Evolutionary conservation across 164 flowering plant genomes (phyloP), one percentile per base, ranked within the genome.

Genomic region (Euptelea pleiosperma): DNA sequence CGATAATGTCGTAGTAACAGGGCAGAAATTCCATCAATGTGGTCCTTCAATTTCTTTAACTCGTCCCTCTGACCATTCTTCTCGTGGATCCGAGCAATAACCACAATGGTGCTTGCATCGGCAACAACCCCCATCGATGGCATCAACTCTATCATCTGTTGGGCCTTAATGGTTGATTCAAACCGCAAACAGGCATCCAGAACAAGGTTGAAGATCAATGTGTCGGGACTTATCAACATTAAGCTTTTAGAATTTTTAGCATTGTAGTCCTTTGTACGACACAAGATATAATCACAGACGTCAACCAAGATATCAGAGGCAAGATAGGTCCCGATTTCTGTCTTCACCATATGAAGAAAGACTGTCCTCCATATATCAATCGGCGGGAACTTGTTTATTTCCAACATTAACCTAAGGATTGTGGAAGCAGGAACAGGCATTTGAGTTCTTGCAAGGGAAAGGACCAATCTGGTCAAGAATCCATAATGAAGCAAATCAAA

Each of bases 31-130:
- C 35, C 64, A 68, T 75, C 84, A 26, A 89, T 52, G 45, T 68
- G 57, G 31, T 50, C 63, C 67, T 80, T 85, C 12, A 78, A 79
- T 62, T 79, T 85, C 77, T 77, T 78, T 47, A 89, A 14, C 64
- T 85, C 96, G 62, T 89, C 87, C 57, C 85, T 75, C 63, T 63
- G 83, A 26, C 81, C 82, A 72, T 81, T 92, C 76, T 78, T 82
- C 74, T 86, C 91, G 68, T 83, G 78, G 9, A 89, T 66, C 49
- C 52, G 69, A n/a, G 91, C 64, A 62, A 87, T 70, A 28, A 82
- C 54, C 25, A 70, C 58, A 52, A 82, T 73, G 11, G 89, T 68
- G 55, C 70, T 65, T 12, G 86, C 91, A 80, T 92, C 95, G 47
- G 82, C 96, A 30, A 72, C 52, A 4, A 84, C 75, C 11, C 89